Percentiles rank a stretch among this genome's conserved stretches.
Evolutionary conservation across 352 stramenopile genomes (phyloP).

Genomic region (Phytophthora cryptogea): DNA sequence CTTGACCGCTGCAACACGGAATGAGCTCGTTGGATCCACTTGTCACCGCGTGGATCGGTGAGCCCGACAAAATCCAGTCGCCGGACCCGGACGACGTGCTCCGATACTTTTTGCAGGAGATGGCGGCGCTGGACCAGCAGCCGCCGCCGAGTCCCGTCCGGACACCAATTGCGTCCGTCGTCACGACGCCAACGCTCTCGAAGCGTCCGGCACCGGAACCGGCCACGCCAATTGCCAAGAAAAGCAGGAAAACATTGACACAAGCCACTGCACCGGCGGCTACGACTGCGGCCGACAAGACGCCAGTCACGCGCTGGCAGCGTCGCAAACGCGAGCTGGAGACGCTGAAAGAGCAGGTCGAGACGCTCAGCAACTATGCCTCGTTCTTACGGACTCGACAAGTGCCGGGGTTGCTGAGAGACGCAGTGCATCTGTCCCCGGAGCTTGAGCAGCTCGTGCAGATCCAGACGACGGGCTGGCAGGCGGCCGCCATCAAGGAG

Average conservation of each 20-base stretch:
- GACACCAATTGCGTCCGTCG: not conserved
- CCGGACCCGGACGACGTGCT: slow-evolving; percentile 25
- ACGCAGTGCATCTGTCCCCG: not conserved
- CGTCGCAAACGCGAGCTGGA: slow-evolving; percentile 29
- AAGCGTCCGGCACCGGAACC: slow-evolving; percentile 4
- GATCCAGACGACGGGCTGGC: slow-evolving; percentile 14
- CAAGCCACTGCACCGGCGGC: too few relatives aligned
- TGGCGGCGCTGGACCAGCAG: slow-evolving; percentile 45
- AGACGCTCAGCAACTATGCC: slow-evolving; percentile 9
- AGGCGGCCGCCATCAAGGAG: slow-evolving; percentile 10
- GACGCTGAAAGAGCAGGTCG: slow-evolving; percentile 19
- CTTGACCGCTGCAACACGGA: not conserved
- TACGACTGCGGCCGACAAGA: not conserved
- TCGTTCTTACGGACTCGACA: slow-evolving; percentile 10
- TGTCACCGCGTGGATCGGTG: not conserved
- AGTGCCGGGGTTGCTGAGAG: not conserved
- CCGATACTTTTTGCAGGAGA: slow-evolving; percentile 37
- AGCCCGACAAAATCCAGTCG: not conserved
- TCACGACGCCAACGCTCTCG: not conserved
- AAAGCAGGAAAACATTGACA: not conserved
- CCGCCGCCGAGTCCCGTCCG: slow-evolving; percentile 1
- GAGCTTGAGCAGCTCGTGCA: slow-evolving; percentile 20
- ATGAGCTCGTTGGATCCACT: not conserved
- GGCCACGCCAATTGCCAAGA: slow-evolving; percentile 8
- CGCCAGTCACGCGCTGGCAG: slow-evolving; percentile 15